Conservation (phyloP, 2,329 filamentous ascomycete species). For the Exophiala dermatitidis region DNA sequence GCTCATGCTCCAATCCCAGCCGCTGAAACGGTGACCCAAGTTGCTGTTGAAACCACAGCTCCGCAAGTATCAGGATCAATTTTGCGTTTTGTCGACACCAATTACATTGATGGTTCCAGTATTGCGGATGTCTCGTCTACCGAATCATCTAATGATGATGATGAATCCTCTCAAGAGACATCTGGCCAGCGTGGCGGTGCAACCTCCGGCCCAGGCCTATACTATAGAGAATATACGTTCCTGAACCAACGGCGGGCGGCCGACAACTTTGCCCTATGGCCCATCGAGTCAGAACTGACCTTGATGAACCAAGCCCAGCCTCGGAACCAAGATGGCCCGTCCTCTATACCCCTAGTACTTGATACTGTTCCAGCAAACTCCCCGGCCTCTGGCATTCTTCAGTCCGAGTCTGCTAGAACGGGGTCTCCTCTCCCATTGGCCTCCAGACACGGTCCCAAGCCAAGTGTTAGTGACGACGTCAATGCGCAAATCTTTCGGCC, state of each 20-base stretch:
- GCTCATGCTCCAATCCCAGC: background rate
- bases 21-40: background rate
- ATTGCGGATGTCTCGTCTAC: slow-evolving; percentile 1
- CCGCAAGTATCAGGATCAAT: background rate
- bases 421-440: background rate
- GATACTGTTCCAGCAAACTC: background rate
- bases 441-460: background rate
- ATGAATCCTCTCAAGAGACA: background rate
- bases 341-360: background rate
- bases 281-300: background rate
- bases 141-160: background rate
- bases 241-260: background rate
- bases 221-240: background rate
- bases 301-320: background rate
- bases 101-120: background rate
- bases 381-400: background rate
- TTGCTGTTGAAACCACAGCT: background rate
- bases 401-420: background rate
- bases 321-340: background rate
- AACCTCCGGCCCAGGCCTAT: background rate
- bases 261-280: background rate
- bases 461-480: background rate
- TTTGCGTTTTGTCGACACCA: background rate
- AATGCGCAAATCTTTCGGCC: background rate
- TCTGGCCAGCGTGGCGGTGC: background rate